These are phyloP conservation scores for Pyrrhoderma lamaoense DNA, from an alignment of 1,284 basidiomycete species.

Conservation along the genomic window DNA sequence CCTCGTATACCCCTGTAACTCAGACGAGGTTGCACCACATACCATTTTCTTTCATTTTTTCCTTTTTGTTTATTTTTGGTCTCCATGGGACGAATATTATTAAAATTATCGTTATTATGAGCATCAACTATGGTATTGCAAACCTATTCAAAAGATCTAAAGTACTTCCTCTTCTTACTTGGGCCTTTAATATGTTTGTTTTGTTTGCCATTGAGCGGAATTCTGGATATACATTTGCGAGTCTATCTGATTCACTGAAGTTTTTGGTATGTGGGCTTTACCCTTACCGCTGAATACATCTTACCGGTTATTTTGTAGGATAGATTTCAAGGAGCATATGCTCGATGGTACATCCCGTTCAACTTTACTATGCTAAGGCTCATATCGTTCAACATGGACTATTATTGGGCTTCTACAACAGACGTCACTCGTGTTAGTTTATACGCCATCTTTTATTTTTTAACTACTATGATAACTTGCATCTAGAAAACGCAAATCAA, in stretches of 20 bases:
- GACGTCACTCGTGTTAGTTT: conserved; percentile 17
- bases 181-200: conserved; percentile 69
- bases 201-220: conserved; percentile 77
- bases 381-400: conserved; percentile 90
- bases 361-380: conserved; percentile 97
- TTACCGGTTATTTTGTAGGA: conserved; percentile 47
- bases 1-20: not conserved
- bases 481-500: conserved; percentile 25
- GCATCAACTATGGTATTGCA: conserved; percentile 64
- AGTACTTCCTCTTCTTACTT: conserved; percentile 49
- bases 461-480: not conserved
- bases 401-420: conserved; percentile 69
- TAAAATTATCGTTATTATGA: conserved; percentile 73
- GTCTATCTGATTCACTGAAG: conserved; percentile 48
- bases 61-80: conserved; percentile 61
- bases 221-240: conserved; percentile 68
- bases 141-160: conserved; percentile 39
- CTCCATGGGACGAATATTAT: conserved; percentile 84
- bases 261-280: conserved; percentile 41
- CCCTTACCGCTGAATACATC: not conserved
- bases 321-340: conserved; percentile 57
- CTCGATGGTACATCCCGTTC: conserved; percentile 91
- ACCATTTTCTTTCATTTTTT: conserved; percentile 55
- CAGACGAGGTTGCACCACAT: conserved; percentile 32
- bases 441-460: not conserved